Evolutionary conservation across 164 flowering plant genomes (phyloP), one percentile per base, ranked within the genome.

Genomic region (Cinnamomum micranthum): DNA sequence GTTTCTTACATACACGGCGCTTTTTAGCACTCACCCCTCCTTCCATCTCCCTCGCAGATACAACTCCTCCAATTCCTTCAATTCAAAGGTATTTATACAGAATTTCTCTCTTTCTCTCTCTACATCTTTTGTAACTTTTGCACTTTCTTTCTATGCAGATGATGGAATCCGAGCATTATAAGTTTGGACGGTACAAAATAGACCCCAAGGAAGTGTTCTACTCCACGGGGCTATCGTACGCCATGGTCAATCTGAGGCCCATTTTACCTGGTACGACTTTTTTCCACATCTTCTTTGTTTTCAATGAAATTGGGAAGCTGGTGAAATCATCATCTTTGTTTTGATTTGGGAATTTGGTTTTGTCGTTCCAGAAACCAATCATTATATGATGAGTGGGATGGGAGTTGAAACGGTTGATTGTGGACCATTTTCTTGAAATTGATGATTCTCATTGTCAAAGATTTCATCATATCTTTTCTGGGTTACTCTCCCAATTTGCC

Each of bases 211-310:
- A 93, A 80, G 92, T 93, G 7, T 93, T 92, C 76, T 88, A 87
- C 83, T 59, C 88, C 7, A 86, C 97, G 15, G 74, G 78, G 41
- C 91, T 90, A 52, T 93, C 98, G 4, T 93, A 74, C 73, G 97
- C 91, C 72, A 31, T 93, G 84, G 97, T 93, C 81, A 93, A 93
- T 73, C 86, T 93, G 62, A 92, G 93, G 76, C 97, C 97, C 75
- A 47, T 93, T 79, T 68, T 92, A 79, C 97, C 98, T 78, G 97
- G 97, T 91, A 77, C 13, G 69, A 66, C 22, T 47, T 22, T 28
- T 28, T 15, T 28, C 12, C 22, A 24, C 51, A 1, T 6, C 50
- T 69, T 35, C 6, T 25, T 50, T 10, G 13, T 12, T 14, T 64
- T 22, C 33, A 28, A 15, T 55, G 17, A 14, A 15, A 15, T 55